Conservation (phyloP, 768 basidiomycete genomes). For the Boletus sp. region DNA sequence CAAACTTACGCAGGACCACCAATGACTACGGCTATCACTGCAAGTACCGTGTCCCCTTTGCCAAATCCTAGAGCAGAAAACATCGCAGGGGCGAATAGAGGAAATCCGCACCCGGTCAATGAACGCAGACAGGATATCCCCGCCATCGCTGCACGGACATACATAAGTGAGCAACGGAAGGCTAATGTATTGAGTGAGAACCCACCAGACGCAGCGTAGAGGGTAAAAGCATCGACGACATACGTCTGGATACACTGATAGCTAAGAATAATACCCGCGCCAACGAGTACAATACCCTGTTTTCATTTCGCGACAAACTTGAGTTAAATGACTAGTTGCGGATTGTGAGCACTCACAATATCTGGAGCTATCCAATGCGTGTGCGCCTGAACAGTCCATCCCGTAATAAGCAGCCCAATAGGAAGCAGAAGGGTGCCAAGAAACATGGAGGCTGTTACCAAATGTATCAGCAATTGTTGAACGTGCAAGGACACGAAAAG, state of each 20-base stretch:
- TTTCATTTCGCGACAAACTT: constrained; percentile 3
- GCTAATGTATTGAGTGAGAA: not conserved
- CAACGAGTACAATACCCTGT: constrained; percentile 58
- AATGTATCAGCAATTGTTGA: constrained; percentile 4
- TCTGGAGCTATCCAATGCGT: constrained; percentile 73
- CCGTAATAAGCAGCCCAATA: constrained; percentile 62
- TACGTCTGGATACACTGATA: constrained; percentile 69
- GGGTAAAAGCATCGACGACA: constrained; percentile 62
- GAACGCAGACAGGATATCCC: constrained; percentile 63
- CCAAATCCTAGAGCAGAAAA: constrained; percentile 66
- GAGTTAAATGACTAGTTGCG: not conserved
- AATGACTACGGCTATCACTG: constrained; percentile 52
- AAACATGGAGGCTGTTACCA: constrained; percentile 51
- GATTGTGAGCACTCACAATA: constrained; percentile 42
- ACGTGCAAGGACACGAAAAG: not conserved
- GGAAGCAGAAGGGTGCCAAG: constrained; percentile 61
- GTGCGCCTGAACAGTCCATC: constrained; percentile 59
- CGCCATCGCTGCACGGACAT: constrained; percentile 49
- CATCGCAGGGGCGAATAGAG: constrained; percentile 74
- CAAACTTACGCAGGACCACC: constrained; percentile 52
- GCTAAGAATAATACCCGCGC: constrained; percentile 54
- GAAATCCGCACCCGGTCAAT: constrained; percentile 71
- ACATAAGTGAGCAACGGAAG: not conserved
- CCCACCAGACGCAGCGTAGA: constrained; percentile 34
- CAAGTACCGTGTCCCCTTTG: constrained; percentile 66